Evolutionary conservation across 768 basidiomycete genomes (phyloP), one percentile per base, ranked within the genome.

Genomic region (Tulasnella sp.): DNA sequence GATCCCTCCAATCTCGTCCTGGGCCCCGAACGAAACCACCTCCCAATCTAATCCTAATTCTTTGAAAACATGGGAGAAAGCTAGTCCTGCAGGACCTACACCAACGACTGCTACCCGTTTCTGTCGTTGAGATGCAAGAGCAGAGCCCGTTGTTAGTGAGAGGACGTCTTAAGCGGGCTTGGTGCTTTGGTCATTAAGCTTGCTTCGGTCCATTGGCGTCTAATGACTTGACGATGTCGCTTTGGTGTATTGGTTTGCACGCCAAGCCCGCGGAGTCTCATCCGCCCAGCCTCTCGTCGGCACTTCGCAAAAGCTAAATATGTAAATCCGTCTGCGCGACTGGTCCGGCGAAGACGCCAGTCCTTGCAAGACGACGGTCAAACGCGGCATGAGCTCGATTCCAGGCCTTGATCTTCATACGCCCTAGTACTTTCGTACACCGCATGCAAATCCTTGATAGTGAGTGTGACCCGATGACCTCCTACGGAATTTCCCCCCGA

Each of bases 81-180:
- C 91, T 0, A 95, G 86, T 9, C 94, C 94, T n/a, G 87, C 87
- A 29, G 93, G 87, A 15, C 94, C 94, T n/a, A 88, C 92, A 57
- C 95, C 88, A 70, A 95, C 79, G 16, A 77, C 46, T 16, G 69
- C 70, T 39, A 77, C 70, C 42, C 76, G 57, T 20, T 77, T 77
- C 26, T 26, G 55, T 57, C 55, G 55, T 23, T 57, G 23, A 1
- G 23, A n/a, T 3, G 55, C 11, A 3, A 29, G 23, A 5, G 7
- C 26, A 3, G n/a, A 23, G n/a, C 26, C n/a, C 55, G 26, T 57
- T 57, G 55, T 6, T 57, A 23, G 55, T 29, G 44, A n/a, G 15
- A 10, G 1, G 13, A n/a, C n/a, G n/a, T n/a, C 55, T n/a, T 23
- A 1, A n/a, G 55, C 26, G 23, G 51, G 5, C 16, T 20, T 20